phyloP scores from a whole-genome alignment of 164 flowering plant species.

The Vitis rupestris region DNA sequence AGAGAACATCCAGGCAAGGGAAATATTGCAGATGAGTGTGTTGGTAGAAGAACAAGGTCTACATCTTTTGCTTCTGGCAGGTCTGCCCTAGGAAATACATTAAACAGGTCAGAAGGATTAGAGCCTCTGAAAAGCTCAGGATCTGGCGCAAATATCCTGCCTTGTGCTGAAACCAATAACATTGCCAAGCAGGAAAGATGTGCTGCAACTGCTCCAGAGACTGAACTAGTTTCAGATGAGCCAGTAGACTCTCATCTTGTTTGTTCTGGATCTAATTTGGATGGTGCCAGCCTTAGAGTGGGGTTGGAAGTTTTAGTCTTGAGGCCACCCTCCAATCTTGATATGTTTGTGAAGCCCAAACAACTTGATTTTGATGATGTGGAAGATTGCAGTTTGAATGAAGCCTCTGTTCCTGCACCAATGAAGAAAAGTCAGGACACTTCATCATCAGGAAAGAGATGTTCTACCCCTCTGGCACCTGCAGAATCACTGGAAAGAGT shows the following conservation, averaged over 20 bases:
- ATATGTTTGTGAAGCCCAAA: slow-evolving; percentile 39
- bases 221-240: slow-evolving; percentile 20
- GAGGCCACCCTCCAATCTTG: slow-evolving; percentile 19
- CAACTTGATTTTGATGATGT: slow-evolving; percentile 47
- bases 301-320: slow-evolving; percentile 18
- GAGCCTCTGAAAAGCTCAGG: slow-evolving; percentile 9
- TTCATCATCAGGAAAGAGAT: slow-evolving; percentile 13
- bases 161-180: slow-evolving; percentile 8
- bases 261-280: slow-evolving; percentile 18
- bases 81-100: slow-evolving; percentile 5
- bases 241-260: slow-evolving; percentile 15
- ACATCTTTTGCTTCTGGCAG: slow-evolving; percentile 4
- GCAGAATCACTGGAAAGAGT: slow-evolving; percentile 6
- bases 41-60: slow-evolving; percentile 1
- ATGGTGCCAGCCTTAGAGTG: slow-evolving; percentile 10
- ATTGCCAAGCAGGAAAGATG: slow-evolving; percentile 13
- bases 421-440: slow-evolving; percentile 10
- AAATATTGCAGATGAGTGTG: slow-evolving; percentile 3
- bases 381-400: slow-evolving; percentile 31
- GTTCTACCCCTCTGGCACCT: slow-evolving; percentile 6
- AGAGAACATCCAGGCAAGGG: slow-evolving; percentile 3
- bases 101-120: slow-evolving; percentile 12
- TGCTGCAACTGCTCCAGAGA: slow-evolving; percentile 18
- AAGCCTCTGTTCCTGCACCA: neutral
- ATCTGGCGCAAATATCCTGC: slow-evolving; percentile 9